Conservation (phyloP, 495 filamentous ascomycete genomes). For the Penicillium diatomitis region DNA sequence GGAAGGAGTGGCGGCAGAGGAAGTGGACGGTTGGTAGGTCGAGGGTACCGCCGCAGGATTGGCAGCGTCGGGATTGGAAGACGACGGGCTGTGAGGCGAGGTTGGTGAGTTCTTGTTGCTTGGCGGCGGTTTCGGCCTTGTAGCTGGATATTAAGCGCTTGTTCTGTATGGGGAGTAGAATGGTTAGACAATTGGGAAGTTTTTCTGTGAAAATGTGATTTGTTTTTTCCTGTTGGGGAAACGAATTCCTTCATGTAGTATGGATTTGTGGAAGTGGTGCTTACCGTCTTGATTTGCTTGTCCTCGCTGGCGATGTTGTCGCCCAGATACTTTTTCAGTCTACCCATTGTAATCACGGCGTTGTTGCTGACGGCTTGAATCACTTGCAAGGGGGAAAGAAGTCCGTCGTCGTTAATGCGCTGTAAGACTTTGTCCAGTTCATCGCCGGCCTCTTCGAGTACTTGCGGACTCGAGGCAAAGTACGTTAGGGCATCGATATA, state of each 20-base stretch:
- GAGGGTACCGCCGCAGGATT: slow-evolving; percentile 61
- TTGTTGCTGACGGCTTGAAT: slow-evolving; percentile 85
- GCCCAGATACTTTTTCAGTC: slow-evolving; percentile 87
- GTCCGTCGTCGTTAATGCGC: slow-evolving; percentile 78
- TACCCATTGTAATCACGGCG: slow-evolving; percentile 89
- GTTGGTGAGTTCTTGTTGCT: slow-evolving; percentile 66
- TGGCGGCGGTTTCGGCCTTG: slow-evolving; percentile 72
- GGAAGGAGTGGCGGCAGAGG: slow-evolving; percentile 92
- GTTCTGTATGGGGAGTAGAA: slow-evolving; percentile 42
- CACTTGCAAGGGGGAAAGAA: slow-evolving; percentile 95
- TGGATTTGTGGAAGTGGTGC: not conserved
- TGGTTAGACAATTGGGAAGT: slow-evolving; percentile 7
- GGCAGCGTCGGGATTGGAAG: slow-evolving; percentile 86
- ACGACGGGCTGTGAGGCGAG: slow-evolving; percentile 69
- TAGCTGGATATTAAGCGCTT: slow-evolving; percentile 75
- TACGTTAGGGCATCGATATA: slow-evolving; percentile 91
- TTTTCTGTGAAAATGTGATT: not conserved
- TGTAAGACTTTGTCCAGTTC: slow-evolving; percentile 70
- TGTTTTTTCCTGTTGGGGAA: too few relatives aligned
- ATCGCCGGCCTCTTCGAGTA: slow-evolving; percentile 78
- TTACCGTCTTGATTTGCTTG: slow-evolving; percentile 64
- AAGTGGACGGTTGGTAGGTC: slow-evolving; percentile 91
- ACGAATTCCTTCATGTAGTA: too few relatives aligned
- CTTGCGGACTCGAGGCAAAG: slow-evolving; percentile 73
- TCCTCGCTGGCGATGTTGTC: slow-evolving; percentile 82